These are phyloP conservation scores for Hansenula sp. DNA, from an alignment of 1,139 yeast species.

Conservation along the genomic window DNA sequence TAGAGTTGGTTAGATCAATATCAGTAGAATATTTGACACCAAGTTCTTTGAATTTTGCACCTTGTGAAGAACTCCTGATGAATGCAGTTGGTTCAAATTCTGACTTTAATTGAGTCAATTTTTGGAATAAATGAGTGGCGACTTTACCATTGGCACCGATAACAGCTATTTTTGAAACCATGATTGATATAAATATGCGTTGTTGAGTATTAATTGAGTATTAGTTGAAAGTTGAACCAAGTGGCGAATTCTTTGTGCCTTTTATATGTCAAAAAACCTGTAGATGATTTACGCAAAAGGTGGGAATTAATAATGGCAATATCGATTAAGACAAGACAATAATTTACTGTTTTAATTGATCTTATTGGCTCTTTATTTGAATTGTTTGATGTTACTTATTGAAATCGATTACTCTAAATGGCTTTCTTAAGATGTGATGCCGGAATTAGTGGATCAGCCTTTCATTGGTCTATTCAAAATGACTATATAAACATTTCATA, in stretches of 20 bases:
- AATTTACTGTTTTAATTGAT: too few relatives aligned
- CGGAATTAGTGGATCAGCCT: too few relatives aligned
- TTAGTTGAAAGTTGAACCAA: not conserved
- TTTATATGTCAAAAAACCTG: not conserved
- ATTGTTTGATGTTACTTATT: too few relatives aligned
- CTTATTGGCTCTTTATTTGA: too few relatives aligned
- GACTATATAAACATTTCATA: too few relatives aligned
- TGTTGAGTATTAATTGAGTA: not conserved
- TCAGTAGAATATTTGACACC: constrained; percentile 35
- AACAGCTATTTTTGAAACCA: constrained; percentile 34
- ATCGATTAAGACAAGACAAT: too few relatives aligned
- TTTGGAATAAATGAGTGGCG: constrained; percentile 29
- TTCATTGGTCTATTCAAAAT: too few relatives aligned
- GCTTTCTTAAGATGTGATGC: too few relatives aligned
- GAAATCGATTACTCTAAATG: too few relatives aligned
- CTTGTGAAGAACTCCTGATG: constrained; percentile 45
- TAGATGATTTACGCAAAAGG: too few relatives aligned
- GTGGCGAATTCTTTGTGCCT: too few relatives aligned
- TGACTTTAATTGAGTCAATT: constrained; percentile 16
- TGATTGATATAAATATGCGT: not conserved
- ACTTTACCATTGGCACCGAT: constrained; percentile 64
- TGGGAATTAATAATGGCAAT: too few relatives aligned
- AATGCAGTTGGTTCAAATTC: constrained; percentile 43
- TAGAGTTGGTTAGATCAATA: constrained; percentile 35
- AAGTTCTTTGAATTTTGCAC: constrained; percentile 29